These are phyloP conservation scores for Glebionis coronaria DNA, from an alignment of 129 eudicot genomes.

Conservation along the genomic window DNA sequence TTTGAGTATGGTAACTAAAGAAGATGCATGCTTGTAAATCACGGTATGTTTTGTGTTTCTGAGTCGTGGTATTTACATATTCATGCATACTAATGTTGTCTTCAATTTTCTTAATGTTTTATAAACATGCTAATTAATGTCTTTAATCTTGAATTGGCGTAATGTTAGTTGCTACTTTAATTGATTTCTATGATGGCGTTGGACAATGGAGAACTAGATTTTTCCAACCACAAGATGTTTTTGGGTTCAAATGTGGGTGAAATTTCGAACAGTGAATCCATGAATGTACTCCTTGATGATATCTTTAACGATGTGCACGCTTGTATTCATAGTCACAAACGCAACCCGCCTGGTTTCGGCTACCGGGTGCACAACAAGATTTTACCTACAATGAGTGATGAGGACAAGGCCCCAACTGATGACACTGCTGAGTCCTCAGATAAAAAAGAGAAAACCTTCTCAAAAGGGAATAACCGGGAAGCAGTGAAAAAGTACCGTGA, in stretches of 20 bases:
- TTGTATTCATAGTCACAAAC: slow-evolving; percentile 90
- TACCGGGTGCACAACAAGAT: slow-evolving; percentile 91
- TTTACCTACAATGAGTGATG: slow-evolving; percentile 57
- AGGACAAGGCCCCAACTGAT: slow-evolving; percentile 57
- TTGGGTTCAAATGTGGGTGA: slow-evolving; percentile 48
- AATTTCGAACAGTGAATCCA: slow-evolving; percentile 57
- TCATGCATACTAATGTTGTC: no score
- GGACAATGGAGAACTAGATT: slow-evolving; percentile 82
- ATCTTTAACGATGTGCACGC: slow-evolving; percentile 70
- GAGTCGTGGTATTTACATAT: no score
- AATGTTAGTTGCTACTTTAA: slow-evolving; percentile 13
- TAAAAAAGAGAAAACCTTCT: slow-evolving; percentile 60
- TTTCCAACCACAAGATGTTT: slow-evolving; percentile 64
- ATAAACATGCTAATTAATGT: background rate
- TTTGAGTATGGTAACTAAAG: no score
- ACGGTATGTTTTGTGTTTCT: no score
- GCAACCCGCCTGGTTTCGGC: slow-evolving; percentile 96
- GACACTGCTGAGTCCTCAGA: slow-evolving; percentile 81
- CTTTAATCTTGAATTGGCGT: background rate
- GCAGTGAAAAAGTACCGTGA: slow-evolving; percentile 94
- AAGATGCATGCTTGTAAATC: no score
- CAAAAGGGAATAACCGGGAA: slow-evolving; percentile 79
- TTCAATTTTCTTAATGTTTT: no score
- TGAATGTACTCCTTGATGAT: slow-evolving; percentile 65
- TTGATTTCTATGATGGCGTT: slow-evolving; percentile 24